Percentiles rank a stretch among this genome's conserved stretches.
phyloP scores from a whole-genome alignment of 2,329 filamentous ascomycete species.

The Diplodia corticola region DNA sequence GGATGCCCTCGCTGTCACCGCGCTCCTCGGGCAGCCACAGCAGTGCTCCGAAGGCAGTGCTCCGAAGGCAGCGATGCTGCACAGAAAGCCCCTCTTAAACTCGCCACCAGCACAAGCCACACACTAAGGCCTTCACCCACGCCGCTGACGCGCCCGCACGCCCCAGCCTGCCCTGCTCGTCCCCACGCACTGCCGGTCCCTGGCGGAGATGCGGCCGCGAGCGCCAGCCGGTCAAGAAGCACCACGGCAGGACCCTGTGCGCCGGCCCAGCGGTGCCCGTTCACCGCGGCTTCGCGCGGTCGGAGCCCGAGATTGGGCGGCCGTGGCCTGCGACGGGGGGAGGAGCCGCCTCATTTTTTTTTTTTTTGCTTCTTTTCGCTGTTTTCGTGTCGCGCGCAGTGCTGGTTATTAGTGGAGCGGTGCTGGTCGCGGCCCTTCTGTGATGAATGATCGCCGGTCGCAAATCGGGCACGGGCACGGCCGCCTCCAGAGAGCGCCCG shows the following conservation, averaged over 20 bases:
- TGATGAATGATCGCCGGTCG: not conserved
- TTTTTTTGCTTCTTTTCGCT: not conserved
- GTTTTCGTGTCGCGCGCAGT: not conserved
- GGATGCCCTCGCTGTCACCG: not conserved
- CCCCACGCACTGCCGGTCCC: not conserved
- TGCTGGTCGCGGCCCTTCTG: slow-evolving; percentile 8
- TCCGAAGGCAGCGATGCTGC: not conserved
- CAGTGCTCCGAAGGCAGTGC: too few species aligned
- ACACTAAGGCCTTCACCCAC: too few species aligned
- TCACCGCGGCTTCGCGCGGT: slow-evolving; percentile 9
- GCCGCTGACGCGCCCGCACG: slow-evolving; percentile 8
- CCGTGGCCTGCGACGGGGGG: not conserved
- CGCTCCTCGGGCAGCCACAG: slow-evolving; percentile 11
- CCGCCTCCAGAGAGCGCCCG: not conserved
- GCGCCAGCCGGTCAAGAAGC: not conserved
- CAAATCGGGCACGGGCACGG: slow-evolving; percentile 1
- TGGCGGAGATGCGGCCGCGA: not conserved
- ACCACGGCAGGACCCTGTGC: slow-evolving; percentile 5
- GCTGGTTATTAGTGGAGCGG: not conserved
- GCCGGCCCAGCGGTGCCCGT: not conserved
- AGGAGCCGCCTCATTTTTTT: not conserved
- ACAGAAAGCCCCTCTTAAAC: not conserved
- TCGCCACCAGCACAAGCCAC: slow-evolving; percentile 17
- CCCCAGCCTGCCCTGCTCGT: not conserved
- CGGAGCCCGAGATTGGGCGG: not conserved